Evolutionary conservation across 2,329 filamentous ascomycete species (phyloP).

Genomic region (Cyphellophora attinorum): DNA sequence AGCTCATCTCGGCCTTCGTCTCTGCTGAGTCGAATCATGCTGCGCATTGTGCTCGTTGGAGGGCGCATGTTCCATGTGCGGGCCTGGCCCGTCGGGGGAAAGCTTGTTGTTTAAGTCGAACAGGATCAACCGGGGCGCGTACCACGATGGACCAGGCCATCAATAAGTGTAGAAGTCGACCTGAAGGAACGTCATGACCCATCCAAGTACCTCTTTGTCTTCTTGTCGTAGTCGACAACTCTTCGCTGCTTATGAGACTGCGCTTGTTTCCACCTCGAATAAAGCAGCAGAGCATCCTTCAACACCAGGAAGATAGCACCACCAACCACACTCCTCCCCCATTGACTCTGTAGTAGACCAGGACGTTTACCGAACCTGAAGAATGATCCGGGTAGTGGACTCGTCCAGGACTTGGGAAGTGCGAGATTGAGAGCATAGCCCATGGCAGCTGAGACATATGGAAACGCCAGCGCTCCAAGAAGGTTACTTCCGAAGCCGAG

Average conservation of each 20-base stretch:
- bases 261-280: conserved; percentile 42
- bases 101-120: too few species aligned
- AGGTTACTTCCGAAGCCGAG: conserved; percentile 49
- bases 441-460: conserved; percentile 66
- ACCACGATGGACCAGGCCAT: too few species aligned
- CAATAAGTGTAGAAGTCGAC: too few species aligned
- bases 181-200: too few species aligned
- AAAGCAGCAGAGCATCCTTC: conserved; percentile 57
- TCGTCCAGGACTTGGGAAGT: conserved; percentile 61
- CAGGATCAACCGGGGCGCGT: too few species aligned
- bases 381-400: conserved; percentile 26
- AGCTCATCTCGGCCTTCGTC: too few species aligned
- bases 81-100: too few species aligned
- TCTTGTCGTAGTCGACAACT: conserved; percentile 37
- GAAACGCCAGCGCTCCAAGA: conserved; percentile 67
- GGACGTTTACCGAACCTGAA: conserved; percentile 40
- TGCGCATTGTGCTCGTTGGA: too few species aligned
- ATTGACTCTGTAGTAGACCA: conserved; percentile 69
- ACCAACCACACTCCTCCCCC: conserved; percentile 81
- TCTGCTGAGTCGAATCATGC: too few species aligned
- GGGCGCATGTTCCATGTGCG: too few species aligned
- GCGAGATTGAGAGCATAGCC: conserved; percentile 63
- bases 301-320: conserved; percentile 82
- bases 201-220: conserved; percentile 27
- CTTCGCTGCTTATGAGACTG: conserved; percentile 36